Base-by-base conservation (phyloP, 129 eudicot species). In the Arctium lappa region DNA sequence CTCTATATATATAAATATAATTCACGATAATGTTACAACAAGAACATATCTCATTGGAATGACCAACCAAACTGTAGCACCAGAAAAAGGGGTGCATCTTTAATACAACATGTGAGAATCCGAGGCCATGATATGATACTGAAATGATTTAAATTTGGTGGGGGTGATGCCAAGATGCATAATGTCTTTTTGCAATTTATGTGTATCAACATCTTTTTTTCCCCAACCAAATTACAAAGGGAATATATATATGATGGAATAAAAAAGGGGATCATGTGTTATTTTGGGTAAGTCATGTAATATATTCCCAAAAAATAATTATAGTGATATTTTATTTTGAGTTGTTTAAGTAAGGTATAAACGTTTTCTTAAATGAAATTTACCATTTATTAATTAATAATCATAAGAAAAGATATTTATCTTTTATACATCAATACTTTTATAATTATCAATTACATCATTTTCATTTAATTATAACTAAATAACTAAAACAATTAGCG, bases 51-150 rank as follows among this genome's bases (percentile, higher is more conserved):
- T 73, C 84, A 50, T 27, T 56, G 72, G 76, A 32, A 81, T 50
- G 39, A 81, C n/a, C 29, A 53, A 81, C 78, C 84, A 53, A 72
- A 80, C 72, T 80, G 56, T 80, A 46, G 77, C 56, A 72, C 13
- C 73, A 73, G 16, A 81, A 81, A 80, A 80, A 80, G 56, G 39
- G 72, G 78, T 69, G 56, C 60, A 80, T 80, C 84, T 72, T 80
- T 80, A 31, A 81, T 62, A 53, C 72, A 72, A 50, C 79, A 81
- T 73, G 84, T 29, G 79, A 37, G 76, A 82, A 81, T 34, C 66
- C 70, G 39, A 76, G 77, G 76, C 82, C 77, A 66, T 48, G 56
- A 76, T 77, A 76, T 8, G 76, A 76, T 53, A 77, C 27, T 53
- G 56, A 31, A 56, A 15, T 44, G 77, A 76, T 83, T 69, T 32